Percentiles rank a stretch among this genome's conserved stretches.
Conservation (phyloP, 371 early-diverging fungal species). For the Rhizopus delemar region DNA sequence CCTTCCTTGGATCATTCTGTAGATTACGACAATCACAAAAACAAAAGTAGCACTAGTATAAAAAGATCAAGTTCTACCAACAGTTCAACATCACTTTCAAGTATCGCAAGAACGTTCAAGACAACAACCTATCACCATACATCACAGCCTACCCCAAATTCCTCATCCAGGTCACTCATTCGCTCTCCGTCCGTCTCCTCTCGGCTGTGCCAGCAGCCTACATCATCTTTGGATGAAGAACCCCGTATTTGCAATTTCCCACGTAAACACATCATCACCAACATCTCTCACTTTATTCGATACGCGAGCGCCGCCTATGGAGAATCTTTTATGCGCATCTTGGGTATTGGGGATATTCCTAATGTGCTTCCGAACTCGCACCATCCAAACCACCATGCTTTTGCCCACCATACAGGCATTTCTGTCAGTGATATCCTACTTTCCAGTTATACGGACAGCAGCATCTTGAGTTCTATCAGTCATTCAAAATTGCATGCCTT, state of each 20-base stretch:
- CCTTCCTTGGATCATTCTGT: neutral
- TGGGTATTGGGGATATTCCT: constrained; percentile 73
- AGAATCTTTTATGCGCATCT: constrained; percentile 78
- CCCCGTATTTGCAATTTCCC: constrained; percentile 53
- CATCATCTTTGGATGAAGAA: constrained; percentile 26
- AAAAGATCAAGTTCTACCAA: constrained; percentile 35
- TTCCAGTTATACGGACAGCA: constrained; percentile 61
- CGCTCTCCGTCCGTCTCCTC: constrained; percentile 27
- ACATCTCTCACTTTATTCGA: constrained; percentile 75
- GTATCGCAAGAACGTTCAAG: constrained; percentile 31
- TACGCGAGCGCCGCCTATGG: constrained; percentile 83
- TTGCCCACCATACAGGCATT: constrained; percentile 69
- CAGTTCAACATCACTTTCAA: constrained; percentile 37
- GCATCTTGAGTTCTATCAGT: constrained; percentile 27
- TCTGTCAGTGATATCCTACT: constrained; percentile 66
- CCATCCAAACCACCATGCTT: constrained; percentile 71
- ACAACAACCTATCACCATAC: constrained; percentile 33
- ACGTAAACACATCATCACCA: constrained; percentile 65
- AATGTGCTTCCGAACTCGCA: constrained; percentile 47
- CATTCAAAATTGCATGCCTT: constrained; percentile 70
- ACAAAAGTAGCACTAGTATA: constrained; percentile 8
- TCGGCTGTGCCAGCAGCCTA: neutral
- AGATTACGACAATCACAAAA: neutral
- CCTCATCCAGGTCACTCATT: constrained; percentile 14
- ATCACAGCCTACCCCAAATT: constrained; percentile 7